Conservation (phyloP, 345 rosid genomes). For the Linum lewisii region DNA sequence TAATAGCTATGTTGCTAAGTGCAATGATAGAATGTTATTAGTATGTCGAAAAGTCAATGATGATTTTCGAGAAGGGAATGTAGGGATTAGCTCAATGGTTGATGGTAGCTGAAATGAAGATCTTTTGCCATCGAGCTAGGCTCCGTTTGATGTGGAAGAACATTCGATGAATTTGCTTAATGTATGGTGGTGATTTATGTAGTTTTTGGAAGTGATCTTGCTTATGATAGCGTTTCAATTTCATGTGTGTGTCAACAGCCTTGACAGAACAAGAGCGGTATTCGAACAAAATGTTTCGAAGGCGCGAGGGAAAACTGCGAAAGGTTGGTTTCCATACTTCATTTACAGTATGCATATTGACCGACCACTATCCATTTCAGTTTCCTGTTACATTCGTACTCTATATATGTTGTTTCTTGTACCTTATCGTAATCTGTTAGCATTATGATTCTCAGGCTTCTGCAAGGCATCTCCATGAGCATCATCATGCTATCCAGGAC, state of each 20-base stretch:
- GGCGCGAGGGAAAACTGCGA: not conserved
- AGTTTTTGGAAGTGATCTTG: not conserved
- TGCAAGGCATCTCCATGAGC: conserved; percentile 45
- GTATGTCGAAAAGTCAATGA: no score
- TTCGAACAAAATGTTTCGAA: not conserved
- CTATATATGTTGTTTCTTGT: not conserved
- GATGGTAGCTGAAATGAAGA: no score
- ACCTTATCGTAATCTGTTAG: no score
- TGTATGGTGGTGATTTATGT: no score
- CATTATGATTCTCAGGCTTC: conserved; percentile 30
- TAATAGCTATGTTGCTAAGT: no score
- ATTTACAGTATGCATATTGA: no score
- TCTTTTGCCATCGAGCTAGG: no score
- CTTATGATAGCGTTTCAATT: not conserved
- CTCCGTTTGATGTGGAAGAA: no score
- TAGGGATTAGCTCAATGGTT: no score
- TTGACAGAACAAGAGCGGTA: not conserved
- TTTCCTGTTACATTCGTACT: conserved; percentile 1
- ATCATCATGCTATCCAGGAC: conserved; percentile 59
- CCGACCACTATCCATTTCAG: conserved; percentile 4
- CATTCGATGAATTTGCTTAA: no score
- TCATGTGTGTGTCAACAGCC: not conserved
- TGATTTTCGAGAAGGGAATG: no score
- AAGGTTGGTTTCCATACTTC: not conserved
- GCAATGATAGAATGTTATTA: no score